Percentiles rank a stretch among this genome's conserved stretches.
phyloP scores from a whole-genome alignment of 371 early-diverging fungal species.

The Blakeslea trispora region DNA sequence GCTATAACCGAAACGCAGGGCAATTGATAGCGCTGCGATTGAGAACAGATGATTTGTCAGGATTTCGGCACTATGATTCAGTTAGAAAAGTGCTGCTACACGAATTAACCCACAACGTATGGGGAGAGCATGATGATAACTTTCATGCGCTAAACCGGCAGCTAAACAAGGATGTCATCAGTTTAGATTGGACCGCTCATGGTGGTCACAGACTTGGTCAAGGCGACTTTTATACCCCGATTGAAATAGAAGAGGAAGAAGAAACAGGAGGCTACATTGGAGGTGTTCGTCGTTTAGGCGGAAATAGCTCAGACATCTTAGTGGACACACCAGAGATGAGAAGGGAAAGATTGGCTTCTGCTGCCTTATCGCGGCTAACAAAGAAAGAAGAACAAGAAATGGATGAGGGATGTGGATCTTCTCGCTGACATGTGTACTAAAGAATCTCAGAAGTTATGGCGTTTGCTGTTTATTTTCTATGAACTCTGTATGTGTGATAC shows the following conservation, averaged over 20 bases:
- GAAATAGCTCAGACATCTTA: neutral
- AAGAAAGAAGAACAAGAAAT: slow-evolving; percentile 54
- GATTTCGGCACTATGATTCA: slow-evolving; percentile 79
- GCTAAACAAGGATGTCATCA: slow-evolving; percentile 72
- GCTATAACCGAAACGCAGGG: slow-evolving; percentile 87
- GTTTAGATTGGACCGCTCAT: slow-evolving; percentile 64
- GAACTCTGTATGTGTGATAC: too few relatives aligned
- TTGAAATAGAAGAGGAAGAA: slow-evolving; percentile 27
- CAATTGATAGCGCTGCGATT: slow-evolving; percentile 82
- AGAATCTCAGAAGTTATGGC: too few relatives aligned
- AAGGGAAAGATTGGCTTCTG: slow-evolving; percentile 38
- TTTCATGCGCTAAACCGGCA: slow-evolving; percentile 83
- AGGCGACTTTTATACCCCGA: slow-evolving; percentile 45
- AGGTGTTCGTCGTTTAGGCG: slow-evolving; percentile 34
- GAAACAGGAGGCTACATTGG: slow-evolving; percentile 24
- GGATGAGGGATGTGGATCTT: slow-evolving; percentile 52
- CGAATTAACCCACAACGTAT: slow-evolving; percentile 86
- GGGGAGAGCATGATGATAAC: slow-evolving; percentile 77
- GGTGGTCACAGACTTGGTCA: slow-evolving; percentile 46
- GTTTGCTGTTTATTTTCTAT: too few relatives aligned
- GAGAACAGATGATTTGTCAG: slow-evolving; percentile 84
- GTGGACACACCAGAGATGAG: slow-evolving; percentile 16
- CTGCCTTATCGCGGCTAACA: slow-evolving; percentile 46
- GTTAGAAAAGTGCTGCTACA: slow-evolving; percentile 83
- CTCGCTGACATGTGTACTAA: neutral